Percentiles rank a stretch among this genome's conserved stretches.
These are phyloP conservation scores for Hericium erinaceus DNA, from an alignment of 768 basidiomycete species.

Conservation along the genomic window DNA sequence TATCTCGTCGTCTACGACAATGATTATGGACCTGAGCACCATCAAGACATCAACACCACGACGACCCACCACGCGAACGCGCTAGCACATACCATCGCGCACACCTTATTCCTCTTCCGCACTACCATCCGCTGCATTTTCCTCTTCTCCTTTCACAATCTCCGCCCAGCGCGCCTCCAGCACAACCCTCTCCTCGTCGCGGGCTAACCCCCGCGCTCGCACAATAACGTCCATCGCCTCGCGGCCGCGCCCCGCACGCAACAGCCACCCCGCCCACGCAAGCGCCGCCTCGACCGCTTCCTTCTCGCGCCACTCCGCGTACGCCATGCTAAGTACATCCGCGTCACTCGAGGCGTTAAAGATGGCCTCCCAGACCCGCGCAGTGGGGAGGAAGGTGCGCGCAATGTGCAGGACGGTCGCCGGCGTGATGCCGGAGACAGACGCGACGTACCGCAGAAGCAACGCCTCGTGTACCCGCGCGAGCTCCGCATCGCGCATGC, in stretches of 20 bases:
- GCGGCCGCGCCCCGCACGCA: conserved; percentile 29
- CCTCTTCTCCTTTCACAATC: conserved; percentile 3
- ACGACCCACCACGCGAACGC: not conserved
- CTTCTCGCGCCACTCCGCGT: conserved; percentile 33
- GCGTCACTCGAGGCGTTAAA: conserved; percentile 24
- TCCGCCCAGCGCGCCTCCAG: conserved; percentile 29
- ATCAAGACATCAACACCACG: not conserved
- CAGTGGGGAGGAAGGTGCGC: conserved; percentile 32
- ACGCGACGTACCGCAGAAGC: conserved; percentile 33
- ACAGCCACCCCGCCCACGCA: conserved; percentile 41
- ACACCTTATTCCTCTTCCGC: not conserved
- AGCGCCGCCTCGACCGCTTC: conserved; percentile 30
- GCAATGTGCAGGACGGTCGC: conserved; percentile 31
- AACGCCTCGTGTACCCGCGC: conserved; percentile 34
- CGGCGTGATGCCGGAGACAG: conserved; percentile 13
- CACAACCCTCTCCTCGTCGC: conserved; percentile 20
- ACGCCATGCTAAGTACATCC: conserved; percentile 27
- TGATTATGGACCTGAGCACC: too few relatives aligned
- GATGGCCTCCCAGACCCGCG: conserved; percentile 33
- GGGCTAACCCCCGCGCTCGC: conserved; percentile 21
- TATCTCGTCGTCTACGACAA: too few relatives aligned
- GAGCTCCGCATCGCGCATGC: conserved; percentile 8
- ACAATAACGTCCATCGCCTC: conserved; percentile 31
- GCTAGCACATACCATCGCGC: not conserved
- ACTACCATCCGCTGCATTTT: not conserved